Percentiles rank a stretch among this genome's conserved stretches.
Conservation (phyloP, 331 rosid species). For the Rhamnella rubrinervis region DNA sequence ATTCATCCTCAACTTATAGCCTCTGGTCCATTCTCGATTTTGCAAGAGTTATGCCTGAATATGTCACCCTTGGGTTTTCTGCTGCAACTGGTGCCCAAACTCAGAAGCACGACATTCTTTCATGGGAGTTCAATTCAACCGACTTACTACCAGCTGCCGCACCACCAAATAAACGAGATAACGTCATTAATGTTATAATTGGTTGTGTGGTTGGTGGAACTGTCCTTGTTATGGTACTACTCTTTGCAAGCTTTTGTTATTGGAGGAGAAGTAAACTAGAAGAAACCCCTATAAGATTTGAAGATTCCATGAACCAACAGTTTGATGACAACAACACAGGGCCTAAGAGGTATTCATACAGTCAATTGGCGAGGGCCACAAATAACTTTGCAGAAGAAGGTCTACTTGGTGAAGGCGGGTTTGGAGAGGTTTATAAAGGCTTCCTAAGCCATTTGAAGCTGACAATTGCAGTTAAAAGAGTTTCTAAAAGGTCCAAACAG, state of each 20-base stretch:
- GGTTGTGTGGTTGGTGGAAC: neutral
- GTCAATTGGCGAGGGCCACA: neutral
- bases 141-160: neutral
- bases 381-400: neutral
- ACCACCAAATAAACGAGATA: too few species aligned
- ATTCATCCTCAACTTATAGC: too few species aligned
- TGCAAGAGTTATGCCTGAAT: neutral
- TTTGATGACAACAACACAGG: neutral
- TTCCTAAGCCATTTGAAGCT: neutral
- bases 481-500: neutral
- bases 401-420: conserved; percentile 12
- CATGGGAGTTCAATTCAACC: conserved; percentile 3
- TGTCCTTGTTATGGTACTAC: neutral
- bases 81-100: neutral
- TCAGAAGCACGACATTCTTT: neutral
- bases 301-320: neutral
- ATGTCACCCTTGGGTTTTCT: conserved; percentile 6
- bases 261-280: neutral
- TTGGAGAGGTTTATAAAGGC: conserved; percentile 10
- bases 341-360: neutral
- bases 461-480: neutral
- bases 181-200: neutral
- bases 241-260: neutral
- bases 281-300: neutral
- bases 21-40: neutral